Percentiles rank a stretch among this genome's conserved stretches.
Evolutionary conservation across 306 rosid species (phyloP).

Genomic region (Acacia acuminata): DNA sequence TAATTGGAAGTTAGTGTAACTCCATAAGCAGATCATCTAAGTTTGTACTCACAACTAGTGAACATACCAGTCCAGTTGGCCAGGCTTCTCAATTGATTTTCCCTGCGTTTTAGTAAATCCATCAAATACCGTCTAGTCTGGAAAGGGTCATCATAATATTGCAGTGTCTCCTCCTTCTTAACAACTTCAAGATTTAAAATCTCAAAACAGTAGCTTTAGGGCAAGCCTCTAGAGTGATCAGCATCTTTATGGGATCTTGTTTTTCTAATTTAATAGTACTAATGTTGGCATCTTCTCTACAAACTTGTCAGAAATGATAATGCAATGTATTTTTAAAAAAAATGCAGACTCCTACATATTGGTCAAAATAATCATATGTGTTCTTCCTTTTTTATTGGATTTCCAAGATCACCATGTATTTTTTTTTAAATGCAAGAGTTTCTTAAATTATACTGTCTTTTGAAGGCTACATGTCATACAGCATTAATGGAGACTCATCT

Average conservation of each 20-base stretch:
- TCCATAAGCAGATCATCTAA: no score
- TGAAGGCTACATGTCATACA: neutral
- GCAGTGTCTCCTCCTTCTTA: slow-evolving; percentile 11
- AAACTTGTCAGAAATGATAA: slow-evolving; percentile 14
- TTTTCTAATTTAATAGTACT: neutral
- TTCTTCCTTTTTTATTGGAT: neutral
- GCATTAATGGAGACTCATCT: neutral
- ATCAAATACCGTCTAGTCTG: no score
- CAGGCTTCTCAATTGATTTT: no score
- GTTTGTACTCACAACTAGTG: no score
- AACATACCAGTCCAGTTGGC: no score
- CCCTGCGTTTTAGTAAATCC: no score
- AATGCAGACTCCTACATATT: neutral
- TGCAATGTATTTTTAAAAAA: no score
- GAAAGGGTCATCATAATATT: no score
- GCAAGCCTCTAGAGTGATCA: neutral
- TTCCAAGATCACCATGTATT: neutral
- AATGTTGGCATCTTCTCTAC: neutral
- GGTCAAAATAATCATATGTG: neutral
- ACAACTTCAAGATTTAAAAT: slow-evolving; percentile 16
- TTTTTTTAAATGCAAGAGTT: neutral
- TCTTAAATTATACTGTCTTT: neutral
- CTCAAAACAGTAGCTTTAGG: neutral
- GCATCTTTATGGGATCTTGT: slow-evolving; percentile 31
- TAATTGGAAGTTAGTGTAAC: no score